Conservation (phyloP, 176 grass and related monocot species). For the Tillandsia leiboldiana region DNA sequence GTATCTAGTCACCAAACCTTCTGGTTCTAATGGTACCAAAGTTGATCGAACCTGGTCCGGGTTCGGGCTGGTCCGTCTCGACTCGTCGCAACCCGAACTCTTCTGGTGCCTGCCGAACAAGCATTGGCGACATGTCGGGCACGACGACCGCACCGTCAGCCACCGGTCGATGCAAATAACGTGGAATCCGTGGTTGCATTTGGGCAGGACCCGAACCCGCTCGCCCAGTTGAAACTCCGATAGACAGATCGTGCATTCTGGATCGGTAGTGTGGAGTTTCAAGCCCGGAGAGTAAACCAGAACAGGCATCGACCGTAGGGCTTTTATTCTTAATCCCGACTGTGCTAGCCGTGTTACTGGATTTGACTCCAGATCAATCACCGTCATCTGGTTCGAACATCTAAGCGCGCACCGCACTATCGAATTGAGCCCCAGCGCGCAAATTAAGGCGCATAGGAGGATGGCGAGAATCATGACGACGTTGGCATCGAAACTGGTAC, state of each 20-base stretch:
- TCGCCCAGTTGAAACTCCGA: slow-evolving; percentile 72
- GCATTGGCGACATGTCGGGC: slow-evolving; percentile 65
- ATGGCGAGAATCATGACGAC: slow-evolving; percentile 75
- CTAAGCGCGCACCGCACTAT: slow-evolving; percentile 52
- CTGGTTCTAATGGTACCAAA: slow-evolving; percentile 54
- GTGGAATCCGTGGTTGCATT: slow-evolving; percentile 84
- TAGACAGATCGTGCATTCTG: slow-evolving; percentile 64
- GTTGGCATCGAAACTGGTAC: slow-evolving; percentile 53
- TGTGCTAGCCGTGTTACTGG: slow-evolving; percentile 34
- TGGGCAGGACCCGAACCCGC: slow-evolving; percentile 58
- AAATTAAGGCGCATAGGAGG: slow-evolving; percentile 69
- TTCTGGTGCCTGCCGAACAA: slow-evolving; percentile 41
- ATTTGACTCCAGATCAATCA: slow-evolving; percentile 17
- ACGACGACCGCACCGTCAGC: slow-evolving; percentile 57
- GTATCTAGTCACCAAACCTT: slow-evolving; percentile 50
- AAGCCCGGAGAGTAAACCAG: slow-evolving; percentile 40
- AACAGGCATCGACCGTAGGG: slow-evolving; percentile 58
- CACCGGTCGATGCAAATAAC: slow-evolving; percentile 82
- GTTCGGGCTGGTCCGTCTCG: background rate
- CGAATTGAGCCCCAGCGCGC: slow-evolving; percentile 70
- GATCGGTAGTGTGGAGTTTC: slow-evolving; percentile 38
- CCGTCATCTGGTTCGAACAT: slow-evolving; percentile 34
- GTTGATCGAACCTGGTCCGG: slow-evolving; percentile 9
- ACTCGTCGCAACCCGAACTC: slow-evolving; percentile 37
- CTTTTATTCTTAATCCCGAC: slow-evolving; percentile 48